These are phyloP conservation scores for Calonectria multiphialidica DNA, from an alignment of 2,329 filamentous ascomycete species.

Conservation along the genomic window DNA sequence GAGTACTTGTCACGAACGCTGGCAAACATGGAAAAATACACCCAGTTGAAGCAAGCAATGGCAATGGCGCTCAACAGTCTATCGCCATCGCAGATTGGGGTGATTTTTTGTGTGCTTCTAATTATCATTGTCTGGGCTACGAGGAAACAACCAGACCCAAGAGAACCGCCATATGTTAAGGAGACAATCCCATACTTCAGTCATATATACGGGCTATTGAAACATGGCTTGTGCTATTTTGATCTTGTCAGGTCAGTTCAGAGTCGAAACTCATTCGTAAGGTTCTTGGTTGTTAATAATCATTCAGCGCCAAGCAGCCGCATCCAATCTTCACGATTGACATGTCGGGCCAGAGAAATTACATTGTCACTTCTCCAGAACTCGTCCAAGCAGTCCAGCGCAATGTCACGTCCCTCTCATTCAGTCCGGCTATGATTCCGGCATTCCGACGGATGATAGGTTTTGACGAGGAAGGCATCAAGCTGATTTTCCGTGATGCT, in stretches of 20 bases:
- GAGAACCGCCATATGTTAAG: constrained; percentile 30
- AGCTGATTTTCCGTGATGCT: constrained; percentile 37
- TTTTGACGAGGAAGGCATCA: constrained; percentile 32
- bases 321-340: constrained; percentile 41
- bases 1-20: no score
- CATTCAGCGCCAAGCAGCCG: constrained; percentile 27
- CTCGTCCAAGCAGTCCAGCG: constrained; percentile 36
- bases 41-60: neutral
- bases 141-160: constrained; percentile 22
- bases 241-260: constrained; percentile 24
- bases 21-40: neutral
- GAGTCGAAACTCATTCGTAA: neutral
- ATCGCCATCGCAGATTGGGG: constrained; percentile 11
- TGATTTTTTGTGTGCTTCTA: constrained; percentile 24
- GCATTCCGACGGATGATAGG: constrained; percentile 39
- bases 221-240: constrained; percentile 34
- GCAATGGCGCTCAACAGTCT: constrained; percentile 24
- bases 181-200: constrained; percentile 27
- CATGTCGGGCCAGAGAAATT: constrained; percentile 36
- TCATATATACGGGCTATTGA: constrained; percentile 32
- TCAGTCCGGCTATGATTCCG: constrained; percentile 35
- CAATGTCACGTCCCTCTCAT: constrained; percentile 29
- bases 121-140: neutral
- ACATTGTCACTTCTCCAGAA: constrained; percentile 38
- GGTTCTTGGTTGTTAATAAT: neutral